A percentile compares a stretch with the other conserved stretches of the same genome.
phyloP scores from a whole-genome alignment of 2,329 filamentous ascomycete genomes.

The Lecanicillium sp. region DNA sequence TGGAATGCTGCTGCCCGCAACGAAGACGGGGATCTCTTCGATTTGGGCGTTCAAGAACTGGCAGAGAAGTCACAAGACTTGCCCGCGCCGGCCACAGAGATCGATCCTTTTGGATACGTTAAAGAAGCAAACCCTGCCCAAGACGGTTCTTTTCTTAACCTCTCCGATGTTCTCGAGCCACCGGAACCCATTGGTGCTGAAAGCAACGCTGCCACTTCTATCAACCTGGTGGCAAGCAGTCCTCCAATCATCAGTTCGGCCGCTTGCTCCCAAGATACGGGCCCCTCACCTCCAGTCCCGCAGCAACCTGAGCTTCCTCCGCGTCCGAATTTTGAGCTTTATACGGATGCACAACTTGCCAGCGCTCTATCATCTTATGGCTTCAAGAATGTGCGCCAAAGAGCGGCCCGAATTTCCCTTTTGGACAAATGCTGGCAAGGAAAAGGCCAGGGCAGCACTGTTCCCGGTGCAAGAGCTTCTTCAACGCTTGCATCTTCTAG shows the following conservation, averaged over 20 bases:
- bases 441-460: constrained; percentile 33
- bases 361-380: constrained; percentile 59
- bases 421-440: constrained; percentile 67
- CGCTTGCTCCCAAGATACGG: background rate
- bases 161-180: constrained; percentile 21
- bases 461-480: constrained; percentile 16
- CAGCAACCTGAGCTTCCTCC: constrained; percentile 1
- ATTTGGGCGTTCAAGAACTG: constrained; percentile 57
- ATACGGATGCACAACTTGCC: constrained; percentile 57
- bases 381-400: constrained; percentile 65
- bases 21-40: constrained; percentile 56
- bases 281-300: background rate
- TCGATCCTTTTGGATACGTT: constrained; percentile 36
- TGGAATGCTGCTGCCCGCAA: constrained; percentile 70
- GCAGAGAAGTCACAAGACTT: constrained; percentile 34
- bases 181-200: background rate
- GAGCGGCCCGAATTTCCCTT: constrained; percentile 63
- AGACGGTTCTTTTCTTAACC: constrained; percentile 20
- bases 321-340: constrained; percentile 53
- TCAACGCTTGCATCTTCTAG: constrained; percentile 16
- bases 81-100: constrained; percentile 19
- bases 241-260: too few relatives aligned
- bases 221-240: too few relatives aligned
- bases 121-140: constrained; percentile 15
- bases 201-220: background rate